Percentiles rank a stretch among this genome's conserved stretches.
Evolutionary conservation across 1,139 yeast genomes (phyloP).

Genomic region (Candida albicans): DNA sequence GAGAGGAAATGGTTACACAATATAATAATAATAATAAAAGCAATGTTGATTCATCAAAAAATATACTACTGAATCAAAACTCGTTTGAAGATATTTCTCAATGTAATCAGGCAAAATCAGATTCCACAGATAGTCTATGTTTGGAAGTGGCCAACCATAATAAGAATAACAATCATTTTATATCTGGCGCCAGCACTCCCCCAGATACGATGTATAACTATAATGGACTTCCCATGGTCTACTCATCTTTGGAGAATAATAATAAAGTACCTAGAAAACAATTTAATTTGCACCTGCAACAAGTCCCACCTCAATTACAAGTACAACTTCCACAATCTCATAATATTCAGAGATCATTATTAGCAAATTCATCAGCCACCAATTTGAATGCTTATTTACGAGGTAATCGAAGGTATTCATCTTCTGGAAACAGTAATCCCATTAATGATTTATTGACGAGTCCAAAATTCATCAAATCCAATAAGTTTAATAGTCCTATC

Average conservation of each 20-base stretch:
- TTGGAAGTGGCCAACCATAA: no score
- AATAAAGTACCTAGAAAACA: no score
- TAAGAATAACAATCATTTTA: background rate
- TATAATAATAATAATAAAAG: no score
- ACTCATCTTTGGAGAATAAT: no score
- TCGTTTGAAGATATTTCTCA: no score
- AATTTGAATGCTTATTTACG: slow-evolving; percentile 10
- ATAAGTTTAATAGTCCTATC: background rate
- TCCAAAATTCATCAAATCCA: slow-evolving; percentile 7
- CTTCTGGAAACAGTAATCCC: slow-evolving; percentile 1
- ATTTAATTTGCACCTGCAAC: slow-evolving; percentile 59
- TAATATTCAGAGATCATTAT: slow-evolving; percentile 1
- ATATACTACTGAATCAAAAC: no score
- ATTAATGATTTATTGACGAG: slow-evolving; percentile 10
- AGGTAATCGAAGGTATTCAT: slow-evolving; percentile 12
- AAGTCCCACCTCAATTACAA: slow-evolving; percentile 38
- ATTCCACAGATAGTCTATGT: no score
- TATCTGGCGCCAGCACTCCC: background rate
- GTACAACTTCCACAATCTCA: background rate
- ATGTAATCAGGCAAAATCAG: no score
- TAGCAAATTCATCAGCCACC: slow-evolving; percentile 9
- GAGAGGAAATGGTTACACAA: no score
- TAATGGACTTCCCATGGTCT: no score
- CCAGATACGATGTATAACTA: background rate
- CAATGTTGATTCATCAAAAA: no score